Base-by-base conservation (phyloP, 78 protist species). In the Dictyostelium capitatum region DNA sequence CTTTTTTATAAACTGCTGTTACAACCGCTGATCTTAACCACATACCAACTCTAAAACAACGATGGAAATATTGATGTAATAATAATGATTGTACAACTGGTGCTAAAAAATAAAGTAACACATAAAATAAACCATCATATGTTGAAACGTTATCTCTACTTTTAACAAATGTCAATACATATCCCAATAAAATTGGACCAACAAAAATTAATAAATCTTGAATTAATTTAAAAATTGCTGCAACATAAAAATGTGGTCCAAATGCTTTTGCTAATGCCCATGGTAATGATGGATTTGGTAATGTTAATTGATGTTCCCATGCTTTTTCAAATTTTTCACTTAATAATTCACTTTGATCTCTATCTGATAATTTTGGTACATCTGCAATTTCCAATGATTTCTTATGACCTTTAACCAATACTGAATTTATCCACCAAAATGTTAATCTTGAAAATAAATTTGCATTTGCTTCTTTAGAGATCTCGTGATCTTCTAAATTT, bases 341-440 rank as follows among this genome's bases (percentile, higher is more conserved):
- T 2, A 87, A 15, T 1, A 75, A 25, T 20, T 37, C 37, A 9
- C 81, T 54, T 73, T 73, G 57, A 74, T 82, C 89, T 3, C 74
- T 67, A 7, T 90, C 83, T 0, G 65, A 43, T 41, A 90, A 59
- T 15, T 14, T 9, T 47, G 90, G 95, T 30, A 82, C 89, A 75
- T 90, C 90, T 7, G 43, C 12, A 6, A 82, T 82, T 23, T 81
- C 95, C 74, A 82, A 69, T 75, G 95, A 48, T 11, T 81, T 77
- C 81, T 82, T 82, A 14, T 82, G 81, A 10, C 95, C 95, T 23
- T 47, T 57, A 4, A 46, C 54, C 17, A 90, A 51, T 8, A 90
- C 53, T 9, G 85, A 57, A 69, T 90, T 90, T 53, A 90, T 67
- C 95, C 95, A 90, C 95, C 95, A 90, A 67, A 90, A 90, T 41